phyloP scores from a whole-genome alignment of 352 stramenopile genomes.

The Globisporangium nodosum region DNA sequence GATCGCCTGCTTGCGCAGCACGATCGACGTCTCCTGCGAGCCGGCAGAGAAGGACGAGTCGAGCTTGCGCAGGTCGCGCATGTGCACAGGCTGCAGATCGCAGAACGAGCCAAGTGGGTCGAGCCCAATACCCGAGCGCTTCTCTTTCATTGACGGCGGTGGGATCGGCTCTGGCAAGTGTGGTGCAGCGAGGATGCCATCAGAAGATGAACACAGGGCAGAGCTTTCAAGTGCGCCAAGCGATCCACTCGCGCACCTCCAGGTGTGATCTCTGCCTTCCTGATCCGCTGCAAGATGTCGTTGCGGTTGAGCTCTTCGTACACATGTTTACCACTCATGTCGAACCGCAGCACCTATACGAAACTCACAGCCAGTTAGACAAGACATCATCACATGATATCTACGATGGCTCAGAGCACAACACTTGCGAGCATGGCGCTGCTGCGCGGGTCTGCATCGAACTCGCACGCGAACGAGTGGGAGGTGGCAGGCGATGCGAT shows the following conservation, averaged over 20 bases:
- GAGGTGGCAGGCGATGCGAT: background rate
- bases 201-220: too few relatives aligned
- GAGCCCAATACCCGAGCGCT: conserved; percentile 7
- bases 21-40: conserved; percentile 29
- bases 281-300: conserved; percentile 29
- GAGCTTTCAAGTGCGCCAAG: too few relatives aligned
- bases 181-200: background rate
- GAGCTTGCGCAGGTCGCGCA: conserved; percentile 37
- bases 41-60: conserved; percentile 25
- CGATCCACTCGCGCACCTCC: conserved; percentile 1
- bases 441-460: conserved; percentile 8
- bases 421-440: conserved; percentile 17
- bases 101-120: conserved; percentile 18
- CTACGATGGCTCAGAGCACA: background rate
- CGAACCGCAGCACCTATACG: conserved; percentile 21
- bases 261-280: conserved; percentile 13
- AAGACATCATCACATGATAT: background rate
- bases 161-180: background rate
- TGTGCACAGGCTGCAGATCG: conserved; percentile 39
- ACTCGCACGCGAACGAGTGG: conserved; percentile 8
- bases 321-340: conserved; percentile 17
- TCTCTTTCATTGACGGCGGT: conserved; percentile 7
- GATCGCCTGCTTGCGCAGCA: conserved; percentile 37
- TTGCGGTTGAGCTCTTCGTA: conserved; percentile 23
- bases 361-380: background rate